Base-by-base conservation (phyloP, 2,329 filamentous ascomycete species). In the Neonectria coccinea region DNA sequence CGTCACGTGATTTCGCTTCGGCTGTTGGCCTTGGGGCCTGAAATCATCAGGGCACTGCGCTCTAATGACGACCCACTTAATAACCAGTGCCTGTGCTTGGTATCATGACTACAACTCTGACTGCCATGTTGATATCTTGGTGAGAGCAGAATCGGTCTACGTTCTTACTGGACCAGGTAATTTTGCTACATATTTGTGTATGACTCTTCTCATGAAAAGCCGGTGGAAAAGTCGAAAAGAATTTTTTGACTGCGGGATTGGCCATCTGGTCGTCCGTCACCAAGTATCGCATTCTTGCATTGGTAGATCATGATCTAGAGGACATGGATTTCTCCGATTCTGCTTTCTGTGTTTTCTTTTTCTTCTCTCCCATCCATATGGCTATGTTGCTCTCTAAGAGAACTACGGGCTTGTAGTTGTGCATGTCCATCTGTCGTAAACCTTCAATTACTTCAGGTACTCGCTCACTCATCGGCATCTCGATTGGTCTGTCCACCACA, bases 1-100 rank as follows among this genome's bases (percentile, higher is more conserved):
- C 39, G 53, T 67, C 66, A 72, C 73, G 69, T 73, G 68, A 2
- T 59, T 59, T 59, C 51, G 56, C 51, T 59, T 56, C 50, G 33
- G 25, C 27, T 39, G 12, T 2, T 44, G 14, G 41, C 27, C 51
- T 64, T 60, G 22, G 55, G 20, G 48, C 54, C 48, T 58, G 25
- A 54, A 7, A 7, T 11, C 2, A 20, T 11, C 39, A 22, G n/a
- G 22, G 29, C n/a, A 22, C 29, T 4, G 8, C n/a, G 8, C 11
- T 36, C 29, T 9, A 22, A 22, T 5, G 50, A 39, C 2, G 42
- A 14, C 18, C 42, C 11, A 22, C 42, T 11, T 7, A 45, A 47
- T 3, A 45, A 47, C 22, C 44, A 25, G 12, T 11, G 10, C 44
- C 12, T 29, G 29, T 9, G 6, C 20, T 25, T 6, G 25, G 36